Evolutionary conservation across 2,329 filamentous ascomycete species (phyloP).

Genomic region (Claviceps arundinis): DNA sequence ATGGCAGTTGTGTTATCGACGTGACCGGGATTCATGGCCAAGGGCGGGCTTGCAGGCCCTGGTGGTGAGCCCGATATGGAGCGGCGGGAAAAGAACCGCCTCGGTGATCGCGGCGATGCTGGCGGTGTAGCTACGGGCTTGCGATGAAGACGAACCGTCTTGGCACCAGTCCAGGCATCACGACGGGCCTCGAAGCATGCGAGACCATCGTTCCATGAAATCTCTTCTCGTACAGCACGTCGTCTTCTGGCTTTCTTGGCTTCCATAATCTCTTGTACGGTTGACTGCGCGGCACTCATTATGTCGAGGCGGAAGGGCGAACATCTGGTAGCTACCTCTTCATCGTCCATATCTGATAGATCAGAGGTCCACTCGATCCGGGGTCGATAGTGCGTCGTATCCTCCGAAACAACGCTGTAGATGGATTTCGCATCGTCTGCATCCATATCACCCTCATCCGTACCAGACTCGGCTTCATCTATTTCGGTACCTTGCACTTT

Average conservation of each 20-base stretch:
- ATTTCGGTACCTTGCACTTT: constrained; percentile 29
- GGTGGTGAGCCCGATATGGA: constrained; percentile 29
- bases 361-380: constrained; percentile 46
- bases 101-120: constrained; percentile 31
- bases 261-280: constrained; percentile 27
- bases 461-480: constrained; percentile 13
- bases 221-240: constrained; percentile 47
- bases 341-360: constrained; percentile 38
- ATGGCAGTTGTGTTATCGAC: constrained; percentile 23
- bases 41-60: constrained; percentile 13
- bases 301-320: constrained; percentile 39
- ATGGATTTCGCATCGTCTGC: constrained; percentile 34
- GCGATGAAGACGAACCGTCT: constrained; percentile 39
- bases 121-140: constrained; percentile 29
- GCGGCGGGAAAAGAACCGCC: constrained; percentile 37
- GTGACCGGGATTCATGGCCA: constrained; percentile 12
- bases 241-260: constrained; percentile 43
- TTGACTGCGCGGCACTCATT: constrained; percentile 31
- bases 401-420: constrained; percentile 45
- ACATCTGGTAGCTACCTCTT: constrained; percentile 24
- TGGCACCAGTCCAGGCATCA: constrained; percentile 76
- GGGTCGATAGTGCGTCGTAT: constrained; percentile 34
- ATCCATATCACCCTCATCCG: constrained; percentile 14
- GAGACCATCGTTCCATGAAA: constrained; percentile 68
- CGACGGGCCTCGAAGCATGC: constrained; percentile 65